Conservation (phyloP, 805 yeast genomes). For the Sugiyamaella valdiviana region DNA sequence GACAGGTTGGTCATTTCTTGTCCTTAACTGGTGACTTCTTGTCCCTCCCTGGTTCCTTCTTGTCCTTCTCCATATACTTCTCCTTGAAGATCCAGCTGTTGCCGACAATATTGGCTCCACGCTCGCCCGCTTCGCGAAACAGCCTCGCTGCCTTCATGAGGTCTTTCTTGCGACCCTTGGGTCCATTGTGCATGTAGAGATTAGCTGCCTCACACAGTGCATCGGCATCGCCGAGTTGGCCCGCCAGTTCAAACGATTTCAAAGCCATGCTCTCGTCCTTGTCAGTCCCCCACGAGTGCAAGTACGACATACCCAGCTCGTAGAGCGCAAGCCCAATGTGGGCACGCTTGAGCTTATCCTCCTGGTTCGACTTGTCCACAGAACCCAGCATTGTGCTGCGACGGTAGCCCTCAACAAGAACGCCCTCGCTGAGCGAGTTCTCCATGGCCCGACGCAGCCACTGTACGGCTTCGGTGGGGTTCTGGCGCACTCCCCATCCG, state of each 20-base stretch:
- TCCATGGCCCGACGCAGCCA: conserved; percentile 54
- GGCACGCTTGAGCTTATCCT: conserved; percentile 16
- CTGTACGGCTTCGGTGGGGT: conserved; percentile 46
- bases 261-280: conserved; percentile 55
- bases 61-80: conserved; percentile 42
- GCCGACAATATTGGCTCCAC: conserved; percentile 57
- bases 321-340: conserved; percentile 40
- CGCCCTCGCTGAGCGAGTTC: conserved; percentile 12
- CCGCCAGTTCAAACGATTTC: conserved; percentile 56
- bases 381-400: background rate
- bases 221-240: conserved; percentile 58
- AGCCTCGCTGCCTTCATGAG: conserved; percentile 59
- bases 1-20: too few relatives aligned
- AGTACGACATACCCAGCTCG: conserved; percentile 54
- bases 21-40: conserved; percentile 15
- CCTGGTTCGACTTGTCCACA: background rate
- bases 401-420: background rate
- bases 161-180: conserved; percentile 49
- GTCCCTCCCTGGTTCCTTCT: conserved; percentile 10
- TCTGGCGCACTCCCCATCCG: conserved; percentile 63
- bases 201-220: conserved; percentile 65
- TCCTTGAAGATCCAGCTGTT: conserved; percentile 72
- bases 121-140: conserved; percentile 57
- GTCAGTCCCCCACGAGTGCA: conserved; percentile 51
- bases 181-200: conserved; percentile 55